Percentiles rank a stretch among this genome's conserved stretches.
Evolutionary conservation across 257 asterid genomes (phyloP).

Genomic region (Marsdenia floribunda): DNA sequence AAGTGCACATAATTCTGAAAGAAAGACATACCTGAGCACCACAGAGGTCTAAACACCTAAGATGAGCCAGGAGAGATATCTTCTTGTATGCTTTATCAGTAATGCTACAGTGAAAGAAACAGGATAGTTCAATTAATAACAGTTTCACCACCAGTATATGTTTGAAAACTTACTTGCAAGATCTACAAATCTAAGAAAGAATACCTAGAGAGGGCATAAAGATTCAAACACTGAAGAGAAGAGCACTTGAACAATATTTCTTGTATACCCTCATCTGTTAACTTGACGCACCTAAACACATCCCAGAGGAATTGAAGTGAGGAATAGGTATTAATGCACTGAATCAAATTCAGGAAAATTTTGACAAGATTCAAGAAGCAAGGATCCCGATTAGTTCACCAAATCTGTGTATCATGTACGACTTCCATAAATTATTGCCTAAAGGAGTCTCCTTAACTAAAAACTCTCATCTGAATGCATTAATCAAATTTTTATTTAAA

Average conservation of each 20-base stretch:
- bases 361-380: too few relatives aligned
- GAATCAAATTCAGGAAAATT: too few relatives aligned
- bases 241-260: conserved; percentile 63
- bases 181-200: neutral
- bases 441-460: neutral
- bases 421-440: neutral
- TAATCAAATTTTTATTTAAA: neutral
- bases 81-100: conserved; percentile 75
- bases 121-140: conserved; percentile 9
- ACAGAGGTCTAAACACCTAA: conserved; percentile 75
- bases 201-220: conserved; percentile 92
- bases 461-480: neutral
- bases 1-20: conserved; percentile 1
- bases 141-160: conserved; percentile 9
- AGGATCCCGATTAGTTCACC: too few relatives aligned
- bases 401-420: too few relatives aligned
- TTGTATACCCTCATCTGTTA: conserved; percentile 71
- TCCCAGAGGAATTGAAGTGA: conserved; percentile 4
- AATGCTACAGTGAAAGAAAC: conserved; percentile 45
- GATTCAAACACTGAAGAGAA: conserved; percentile 72
- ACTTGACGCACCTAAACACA: conserved; percentile 69
- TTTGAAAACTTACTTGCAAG: neutral
- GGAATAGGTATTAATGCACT: neutral
- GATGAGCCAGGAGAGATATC: conserved; percentile 56
- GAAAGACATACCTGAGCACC: conserved; percentile 82